phyloP scores from a whole-genome alignment of 108 stramenopile species.

The Pseudonitzschia pungens region DNA sequence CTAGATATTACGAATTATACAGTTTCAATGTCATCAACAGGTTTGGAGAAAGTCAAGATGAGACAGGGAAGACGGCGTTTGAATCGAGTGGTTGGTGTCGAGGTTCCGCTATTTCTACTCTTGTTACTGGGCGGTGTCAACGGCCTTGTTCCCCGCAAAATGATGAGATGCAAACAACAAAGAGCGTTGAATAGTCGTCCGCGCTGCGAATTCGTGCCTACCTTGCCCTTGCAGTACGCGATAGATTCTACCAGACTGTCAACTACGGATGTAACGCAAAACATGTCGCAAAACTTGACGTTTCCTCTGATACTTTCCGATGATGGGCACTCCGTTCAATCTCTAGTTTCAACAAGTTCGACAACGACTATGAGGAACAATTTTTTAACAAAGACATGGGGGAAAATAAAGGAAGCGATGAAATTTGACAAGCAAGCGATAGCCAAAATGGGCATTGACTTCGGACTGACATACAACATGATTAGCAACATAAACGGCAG shows the following conservation, averaged over 20 bases:
- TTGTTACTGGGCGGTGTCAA: background rate
- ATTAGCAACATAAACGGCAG: slow-evolving; percentile 33
- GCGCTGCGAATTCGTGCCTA: background rate
- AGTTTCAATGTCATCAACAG: background rate
- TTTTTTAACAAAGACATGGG: background rate
- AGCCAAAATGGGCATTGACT: slow-evolving; percentile 22
- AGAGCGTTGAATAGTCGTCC: background rate
- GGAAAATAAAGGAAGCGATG: slow-evolving; percentile 5
- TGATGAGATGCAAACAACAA: background rate
- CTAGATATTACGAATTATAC: background rate
- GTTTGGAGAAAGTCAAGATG: background rate
- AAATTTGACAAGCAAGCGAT: slow-evolving; percentile 19
- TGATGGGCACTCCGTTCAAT: background rate
- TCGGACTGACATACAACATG: slow-evolving; percentile 32
- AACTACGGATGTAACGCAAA: background rate
- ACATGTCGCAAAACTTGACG: slow-evolving; percentile 3
- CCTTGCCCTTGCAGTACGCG: background rate
- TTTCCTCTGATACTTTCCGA: background rate
- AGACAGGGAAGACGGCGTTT: background rate
- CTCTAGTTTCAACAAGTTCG: background rate
- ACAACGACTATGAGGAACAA: background rate
- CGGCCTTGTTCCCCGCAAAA: background rate
- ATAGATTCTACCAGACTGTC: background rate
- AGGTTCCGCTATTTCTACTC: background rate
- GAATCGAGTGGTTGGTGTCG: background rate